Percentiles rank a stretch among this genome's conserved stretches.
Conservation (phyloP, 1,139 yeast genomes). For the Saccharomyces hybrid region DNA sequence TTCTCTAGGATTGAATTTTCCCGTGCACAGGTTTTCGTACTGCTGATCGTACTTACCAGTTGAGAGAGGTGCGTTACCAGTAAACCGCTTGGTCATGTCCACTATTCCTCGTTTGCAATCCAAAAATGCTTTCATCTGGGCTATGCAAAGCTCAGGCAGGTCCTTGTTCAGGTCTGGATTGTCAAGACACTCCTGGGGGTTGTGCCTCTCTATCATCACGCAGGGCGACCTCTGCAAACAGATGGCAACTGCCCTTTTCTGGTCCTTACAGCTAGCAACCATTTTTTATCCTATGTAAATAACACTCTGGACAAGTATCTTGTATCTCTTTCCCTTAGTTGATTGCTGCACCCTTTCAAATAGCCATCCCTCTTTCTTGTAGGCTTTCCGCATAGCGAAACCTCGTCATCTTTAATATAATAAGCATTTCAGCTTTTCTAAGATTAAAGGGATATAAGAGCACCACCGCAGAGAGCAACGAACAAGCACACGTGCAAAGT, state of each 20-base stretch:
- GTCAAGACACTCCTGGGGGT: conserved; percentile 81
- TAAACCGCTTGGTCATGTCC: conserved; percentile 84
- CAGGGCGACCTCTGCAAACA: conserved; percentile 95
- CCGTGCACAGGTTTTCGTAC: conserved; percentile 66
- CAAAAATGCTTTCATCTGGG: conserved; percentile 75
- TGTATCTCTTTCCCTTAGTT: background rate
- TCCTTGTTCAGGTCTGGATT: conserved; percentile 69
- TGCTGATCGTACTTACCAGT: conserved; percentile 89
- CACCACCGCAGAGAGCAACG: background rate
- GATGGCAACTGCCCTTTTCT: conserved; percentile 84
- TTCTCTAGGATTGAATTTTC: conserved; percentile 72
- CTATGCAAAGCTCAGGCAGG: conserved; percentile 81
- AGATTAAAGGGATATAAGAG: background rate
- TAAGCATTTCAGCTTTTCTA: background rate
- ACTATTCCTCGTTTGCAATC: conserved; percentile 81
- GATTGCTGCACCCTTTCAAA: background rate
- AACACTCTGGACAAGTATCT: background rate
- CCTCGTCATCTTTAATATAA: background rate
- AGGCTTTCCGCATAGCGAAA: background rate
- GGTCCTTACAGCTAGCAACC: conserved; percentile 77
- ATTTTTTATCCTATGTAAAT: conserved; percentile 9
- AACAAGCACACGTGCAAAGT: background rate
- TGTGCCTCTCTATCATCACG: conserved; percentile 80
- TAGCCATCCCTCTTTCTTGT: background rate
- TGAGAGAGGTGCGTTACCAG: conserved; percentile 89